A percentile compares a stretch with the other conserved stretches of the same genome.
phyloP scores from a whole-genome alignment of 768 basidiomycete genomes.

The Leccinum subgranulosum region DNA sequence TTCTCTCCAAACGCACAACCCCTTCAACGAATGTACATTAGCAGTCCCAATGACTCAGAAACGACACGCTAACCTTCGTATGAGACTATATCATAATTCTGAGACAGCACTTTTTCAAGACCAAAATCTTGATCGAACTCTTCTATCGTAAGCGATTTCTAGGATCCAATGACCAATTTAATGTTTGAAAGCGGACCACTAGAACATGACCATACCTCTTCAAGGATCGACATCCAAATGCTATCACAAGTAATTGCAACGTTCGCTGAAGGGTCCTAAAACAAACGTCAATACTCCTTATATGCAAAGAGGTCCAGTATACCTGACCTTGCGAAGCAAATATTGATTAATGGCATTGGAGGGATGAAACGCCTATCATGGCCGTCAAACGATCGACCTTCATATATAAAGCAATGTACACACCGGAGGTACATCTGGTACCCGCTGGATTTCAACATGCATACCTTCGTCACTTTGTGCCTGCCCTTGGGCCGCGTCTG shows the following conservation, averaged over 20 bases:
- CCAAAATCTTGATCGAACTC: not conserved
- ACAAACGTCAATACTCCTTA: not conserved
- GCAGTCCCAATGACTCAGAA: not conserved
- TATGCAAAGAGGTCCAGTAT: too few relatives aligned
- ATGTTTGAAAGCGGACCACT: not conserved
- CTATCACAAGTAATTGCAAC: conserved; percentile 6
- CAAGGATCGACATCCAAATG: conserved; percentile 7
- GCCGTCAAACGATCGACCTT: too few relatives aligned
- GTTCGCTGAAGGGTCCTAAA: conserved; percentile 2
- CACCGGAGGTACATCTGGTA: too few relatives aligned
- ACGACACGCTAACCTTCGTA: too few relatives aligned
- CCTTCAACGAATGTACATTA: not conserved
- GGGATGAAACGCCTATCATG: not conserved
- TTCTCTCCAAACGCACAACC: not conserved
- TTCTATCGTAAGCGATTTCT: not conserved
- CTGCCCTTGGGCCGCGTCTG: too few relatives aligned
- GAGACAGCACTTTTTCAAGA: not conserved
- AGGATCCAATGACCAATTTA: not conserved
- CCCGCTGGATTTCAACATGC: too few relatives aligned
- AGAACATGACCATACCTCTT: not conserved
- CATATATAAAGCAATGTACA: too few relatives aligned
- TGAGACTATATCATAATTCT: too few relatives aligned
- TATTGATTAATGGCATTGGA: conserved; percentile 4
- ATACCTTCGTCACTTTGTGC: too few relatives aligned
- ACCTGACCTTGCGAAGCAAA: not conserved